A percentile compares a stretch with the other conserved stretches of the same genome.
Conservation (phyloP, 257 asterid genomes). For the Fraxinus quadrangulata region DNA sequence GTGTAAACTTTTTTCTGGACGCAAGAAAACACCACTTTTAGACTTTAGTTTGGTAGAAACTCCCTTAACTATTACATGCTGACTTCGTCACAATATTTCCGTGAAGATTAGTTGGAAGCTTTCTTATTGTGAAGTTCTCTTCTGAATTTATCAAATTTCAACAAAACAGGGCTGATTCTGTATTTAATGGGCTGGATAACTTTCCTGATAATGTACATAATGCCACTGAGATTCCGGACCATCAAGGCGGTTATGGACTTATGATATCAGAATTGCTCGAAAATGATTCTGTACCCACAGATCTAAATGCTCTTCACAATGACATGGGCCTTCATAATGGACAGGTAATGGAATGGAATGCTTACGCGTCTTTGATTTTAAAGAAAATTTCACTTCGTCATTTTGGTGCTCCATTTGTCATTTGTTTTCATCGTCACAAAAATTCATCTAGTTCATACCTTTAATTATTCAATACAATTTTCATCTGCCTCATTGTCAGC, state of each 20-base stretch:
- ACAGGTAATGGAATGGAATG: slow-evolving; percentile 56
- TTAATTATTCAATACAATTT: neutral
- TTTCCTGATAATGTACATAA: slow-evolving; percentile 58
- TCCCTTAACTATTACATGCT: too few relatives aligned
- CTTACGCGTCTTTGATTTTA: slow-evolving; percentile 13
- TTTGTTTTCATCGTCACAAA: slow-evolving; percentile 12
- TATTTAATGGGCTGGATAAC: slow-evolving; percentile 62
- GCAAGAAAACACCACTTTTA: neutral
- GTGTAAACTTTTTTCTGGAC: neutral
- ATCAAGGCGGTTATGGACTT: slow-evolving; percentile 85
- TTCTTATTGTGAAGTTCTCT: too few relatives aligned
- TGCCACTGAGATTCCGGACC: slow-evolving; percentile 52
- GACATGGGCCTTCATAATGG: slow-evolving; percentile 70
- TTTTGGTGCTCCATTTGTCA: neutral
- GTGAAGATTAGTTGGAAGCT: too few relatives aligned
- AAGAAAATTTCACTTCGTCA: neutral
- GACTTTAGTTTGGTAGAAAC: too few relatives aligned
- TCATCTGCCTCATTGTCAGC: neutral
- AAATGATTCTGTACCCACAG: slow-evolving; percentile 64
- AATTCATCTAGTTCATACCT: slow-evolving; percentile 14
- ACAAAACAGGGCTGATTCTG: slow-evolving; percentile 62
- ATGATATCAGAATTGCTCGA: slow-evolving; percentile 85
- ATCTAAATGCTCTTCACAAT: slow-evolving; percentile 64
- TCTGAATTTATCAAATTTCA: slow-evolving; percentile 19
- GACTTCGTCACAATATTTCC: too few relatives aligned